Percentiles rank a stretch among this genome's conserved stretches.
Evolutionary conservation across 371 early-diverging fungal species (phyloP).

Genomic region (Rhizopus arrhizus): DNA sequence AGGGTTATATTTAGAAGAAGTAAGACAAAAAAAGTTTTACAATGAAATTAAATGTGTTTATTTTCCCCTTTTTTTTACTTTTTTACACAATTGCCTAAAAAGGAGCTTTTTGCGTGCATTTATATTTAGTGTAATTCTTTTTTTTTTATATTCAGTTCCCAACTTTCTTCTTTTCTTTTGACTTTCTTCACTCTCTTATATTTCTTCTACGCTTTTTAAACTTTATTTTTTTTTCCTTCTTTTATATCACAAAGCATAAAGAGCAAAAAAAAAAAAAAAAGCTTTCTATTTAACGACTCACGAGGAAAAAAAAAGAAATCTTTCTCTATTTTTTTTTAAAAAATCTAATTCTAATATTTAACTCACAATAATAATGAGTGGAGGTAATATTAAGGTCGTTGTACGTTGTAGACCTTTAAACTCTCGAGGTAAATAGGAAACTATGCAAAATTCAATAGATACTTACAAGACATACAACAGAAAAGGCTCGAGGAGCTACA

Average conservation of each 20-base stretch:
- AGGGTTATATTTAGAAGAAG: neutral
- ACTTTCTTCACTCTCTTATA: neutral
- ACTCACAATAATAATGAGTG: constrained; percentile 9
- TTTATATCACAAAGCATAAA: neutral
- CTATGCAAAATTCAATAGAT: too few species aligned
- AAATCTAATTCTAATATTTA: too few species aligned
- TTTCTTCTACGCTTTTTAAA: neutral
- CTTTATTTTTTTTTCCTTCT: neutral
- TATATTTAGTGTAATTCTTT: constrained; percentile 4
- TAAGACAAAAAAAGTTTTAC: neutral
- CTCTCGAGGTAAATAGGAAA: constrained; percentile 17
- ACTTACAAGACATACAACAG: constrained; percentile 33
- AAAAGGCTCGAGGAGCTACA: constrained; percentile 63
- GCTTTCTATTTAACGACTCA: neutral
- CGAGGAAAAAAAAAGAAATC: too few species aligned
- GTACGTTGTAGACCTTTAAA: constrained; percentile 27
- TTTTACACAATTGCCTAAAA: constrained; percentile 4
- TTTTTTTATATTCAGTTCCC: constrained; percentile 2
- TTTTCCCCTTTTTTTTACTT: constrained; percentile 2
- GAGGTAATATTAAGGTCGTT: constrained; percentile 22
- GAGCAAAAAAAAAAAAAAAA: neutral
- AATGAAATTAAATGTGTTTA: constrained; percentile 1
- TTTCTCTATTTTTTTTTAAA: too few species aligned
- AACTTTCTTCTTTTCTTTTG: neutral
- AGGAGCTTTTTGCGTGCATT: constrained; percentile 3